Conservation (phyloP, 129 eudicot species). For the Oenanthe sinensis region DNA sequence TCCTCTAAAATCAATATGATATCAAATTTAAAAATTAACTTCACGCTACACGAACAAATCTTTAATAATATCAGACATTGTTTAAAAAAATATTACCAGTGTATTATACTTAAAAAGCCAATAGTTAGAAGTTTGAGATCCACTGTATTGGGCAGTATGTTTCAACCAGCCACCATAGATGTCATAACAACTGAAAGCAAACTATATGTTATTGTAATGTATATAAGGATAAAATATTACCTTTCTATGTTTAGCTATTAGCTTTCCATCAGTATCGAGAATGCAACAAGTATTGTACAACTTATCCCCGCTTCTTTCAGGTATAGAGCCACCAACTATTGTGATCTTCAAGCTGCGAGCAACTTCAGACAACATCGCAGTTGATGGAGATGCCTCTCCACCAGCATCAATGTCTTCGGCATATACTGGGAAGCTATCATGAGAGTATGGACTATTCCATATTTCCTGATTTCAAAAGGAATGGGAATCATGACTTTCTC, state of each 20-base stretch:
- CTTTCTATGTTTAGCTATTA: constrained; percentile 88
- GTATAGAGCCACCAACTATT: constrained; percentile 89
- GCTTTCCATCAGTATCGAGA: constrained; percentile 66
- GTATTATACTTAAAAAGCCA: neutral
- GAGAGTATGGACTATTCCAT: constrained; percentile 92
- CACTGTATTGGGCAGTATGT: neutral
- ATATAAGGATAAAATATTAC: constrained; percentile 27
- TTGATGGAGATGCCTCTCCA: constrained; percentile 70
- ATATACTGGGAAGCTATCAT: constrained; percentile 80
- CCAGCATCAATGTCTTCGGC: constrained; percentile 97
- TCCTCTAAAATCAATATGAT: neutral
- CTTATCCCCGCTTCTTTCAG: constrained; percentile 70
- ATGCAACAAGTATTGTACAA: constrained; percentile 86
- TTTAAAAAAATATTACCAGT: neutral
- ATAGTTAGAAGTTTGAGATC: neutral
- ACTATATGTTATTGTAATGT: neutral
- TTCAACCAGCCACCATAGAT: neutral
- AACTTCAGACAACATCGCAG: constrained; percentile 84
- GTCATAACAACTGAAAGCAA: neutral
- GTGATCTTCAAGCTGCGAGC: constrained; percentile 67
- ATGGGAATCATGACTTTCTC: neutral
- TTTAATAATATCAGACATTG: neutral
- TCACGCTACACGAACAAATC: neutral
- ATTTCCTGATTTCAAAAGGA: constrained; percentile 55
- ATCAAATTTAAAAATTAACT: neutral